Evolutionary conservation across 257 asterid species (phyloP), one percentile per base, ranked within the genome.

Genomic region (Striga asiatica): DNA sequence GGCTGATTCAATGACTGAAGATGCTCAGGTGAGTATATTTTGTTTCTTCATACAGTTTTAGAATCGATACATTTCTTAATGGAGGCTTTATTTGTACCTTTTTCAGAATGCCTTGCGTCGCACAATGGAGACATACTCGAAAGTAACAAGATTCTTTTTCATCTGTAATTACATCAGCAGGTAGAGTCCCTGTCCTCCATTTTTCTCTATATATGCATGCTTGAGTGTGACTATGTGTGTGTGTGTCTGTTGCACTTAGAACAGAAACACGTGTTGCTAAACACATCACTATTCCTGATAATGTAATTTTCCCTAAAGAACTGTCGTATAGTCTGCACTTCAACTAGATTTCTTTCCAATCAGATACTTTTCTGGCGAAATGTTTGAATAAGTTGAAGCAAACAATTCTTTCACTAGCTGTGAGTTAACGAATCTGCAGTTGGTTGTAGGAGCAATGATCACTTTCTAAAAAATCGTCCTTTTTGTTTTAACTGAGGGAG

Each of bases 1-100:
- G 81, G 98, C 98, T 6, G 97, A 91, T 79, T 91, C 98, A n/a
- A 91, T 91, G 98, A 91, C 97, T 17, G 95, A 91, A 78, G 98
- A 91, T 77, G 98, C 98, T 67, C 97, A 91, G 87, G 98, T 67
- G 69, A 66, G 87, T 76, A 35, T 53, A 9, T 24, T 18, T 5
- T 43, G 58, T 54, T 16, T 47, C 17, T 42, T 0, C 58, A 41
- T 42, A 8, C 24, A 24, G 24, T 32, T 61, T 50, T 8, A 28
- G 25, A 58, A 37, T 31, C 19, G n/a, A 11, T 22, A 51, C 37
- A 32, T 42, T 50, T 43, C 50, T 20, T 32, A 17, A 8, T 5
- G 19, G 11, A 37, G 50, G 18, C 13, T 46, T 35, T 39, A 39
- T 42, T 37, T 10, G 65, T 6, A 58, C 14, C 24, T n/a, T 66